Conservation (phyloP, 306 rosid species). For the Abrus precatorius region DNA sequence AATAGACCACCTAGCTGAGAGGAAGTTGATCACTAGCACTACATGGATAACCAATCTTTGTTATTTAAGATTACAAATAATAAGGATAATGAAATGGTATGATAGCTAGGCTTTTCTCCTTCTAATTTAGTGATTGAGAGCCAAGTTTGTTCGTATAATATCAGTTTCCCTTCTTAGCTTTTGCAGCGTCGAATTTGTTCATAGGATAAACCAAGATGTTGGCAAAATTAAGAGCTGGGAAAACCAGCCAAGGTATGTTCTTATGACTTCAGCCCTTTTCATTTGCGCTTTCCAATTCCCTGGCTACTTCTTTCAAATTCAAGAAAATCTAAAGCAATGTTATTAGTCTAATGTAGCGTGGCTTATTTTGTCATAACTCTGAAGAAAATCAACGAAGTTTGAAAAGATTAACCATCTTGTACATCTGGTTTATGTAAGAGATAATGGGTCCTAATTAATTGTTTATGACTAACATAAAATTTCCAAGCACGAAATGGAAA, state of each 20-base stretch:
- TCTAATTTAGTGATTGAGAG: neutral
- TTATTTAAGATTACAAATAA: neutral
- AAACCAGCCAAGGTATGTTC: constrained; percentile 47
- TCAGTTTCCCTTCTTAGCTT: constrained; percentile 10
- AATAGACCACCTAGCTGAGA: neutral
- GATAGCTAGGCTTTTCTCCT: neutral
- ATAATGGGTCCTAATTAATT: no score
- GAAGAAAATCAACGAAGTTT: neutral
- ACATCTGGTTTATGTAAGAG: neutral
- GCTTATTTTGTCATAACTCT: neutral
- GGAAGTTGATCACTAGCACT: constrained; percentile 25
- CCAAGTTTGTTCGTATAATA: constrained; percentile 1
- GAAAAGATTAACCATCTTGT: neutral
- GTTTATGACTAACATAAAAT: no score
- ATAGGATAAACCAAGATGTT: constrained; percentile 51
- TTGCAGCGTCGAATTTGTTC: constrained; percentile 27
- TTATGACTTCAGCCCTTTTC: constrained; percentile 20
- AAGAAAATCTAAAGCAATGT: neutral
- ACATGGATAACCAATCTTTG: neutral
- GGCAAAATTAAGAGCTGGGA: constrained; percentile 50
- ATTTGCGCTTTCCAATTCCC: neutral
- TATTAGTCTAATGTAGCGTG: neutral
- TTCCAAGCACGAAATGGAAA: no score
- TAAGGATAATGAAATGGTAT: neutral
- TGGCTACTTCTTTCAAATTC: constrained; percentile 16